Evolutionary conservation across 177 flowering plant genomes (phyloP).

Genomic region (Tripterygium wilfordii): DNA sequence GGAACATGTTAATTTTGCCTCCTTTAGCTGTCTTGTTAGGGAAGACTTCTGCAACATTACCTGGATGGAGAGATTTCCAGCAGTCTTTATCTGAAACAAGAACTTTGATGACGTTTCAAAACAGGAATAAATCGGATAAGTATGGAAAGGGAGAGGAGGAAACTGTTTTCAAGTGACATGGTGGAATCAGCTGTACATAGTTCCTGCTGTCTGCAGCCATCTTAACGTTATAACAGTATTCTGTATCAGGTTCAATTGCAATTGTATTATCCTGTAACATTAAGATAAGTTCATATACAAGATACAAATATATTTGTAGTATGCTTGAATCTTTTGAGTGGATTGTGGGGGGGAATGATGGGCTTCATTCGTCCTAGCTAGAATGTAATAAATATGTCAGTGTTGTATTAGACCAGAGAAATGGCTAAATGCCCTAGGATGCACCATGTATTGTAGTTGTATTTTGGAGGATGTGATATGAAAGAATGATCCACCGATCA

Average conservation of each 20-base stretch:
- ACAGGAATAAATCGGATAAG: no score
- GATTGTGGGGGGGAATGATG: not conserved
- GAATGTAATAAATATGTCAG: not conserved
- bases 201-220: not conserved
- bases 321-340: conserved; percentile 2
- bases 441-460: no score
- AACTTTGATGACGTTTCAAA: not conserved
- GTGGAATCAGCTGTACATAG: conserved; percentile 12
- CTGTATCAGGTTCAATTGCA: not conserved
- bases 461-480: no score
- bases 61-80: not conserved
- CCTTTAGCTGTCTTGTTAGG: not conserved
- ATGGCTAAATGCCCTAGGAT: no score
- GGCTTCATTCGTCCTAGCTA: not conserved
- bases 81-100: not conserved
- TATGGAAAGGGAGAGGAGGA: not conserved
- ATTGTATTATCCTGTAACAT: not conserved
- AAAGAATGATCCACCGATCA: no score
- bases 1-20: not conserved
- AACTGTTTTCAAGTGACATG: not conserved
- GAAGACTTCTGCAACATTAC: not conserved
- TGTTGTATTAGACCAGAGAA: no score
- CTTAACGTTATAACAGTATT: not conserved
- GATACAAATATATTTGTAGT: not conserved
- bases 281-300: not conserved